A percentile compares a stretch with the other conserved stretches of the same genome.
Conservation (phyloP, 192 early-diverging fungal genomes). For the Coemansia sp. region DNA sequence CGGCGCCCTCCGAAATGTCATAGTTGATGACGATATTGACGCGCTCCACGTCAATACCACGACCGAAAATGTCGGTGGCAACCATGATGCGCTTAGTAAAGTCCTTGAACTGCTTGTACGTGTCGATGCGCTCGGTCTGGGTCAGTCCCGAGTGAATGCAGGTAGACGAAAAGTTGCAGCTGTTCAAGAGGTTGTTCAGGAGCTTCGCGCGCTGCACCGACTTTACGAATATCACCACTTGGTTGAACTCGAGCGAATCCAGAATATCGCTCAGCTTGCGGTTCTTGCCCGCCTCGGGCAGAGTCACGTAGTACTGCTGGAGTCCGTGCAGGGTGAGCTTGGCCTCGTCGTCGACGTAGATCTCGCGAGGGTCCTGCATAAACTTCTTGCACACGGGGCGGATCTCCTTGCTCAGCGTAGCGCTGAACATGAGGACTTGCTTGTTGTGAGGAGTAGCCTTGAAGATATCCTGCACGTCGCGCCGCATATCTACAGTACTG, state of each 20-base stretch:
- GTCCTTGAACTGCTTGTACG: constrained; percentile 94
- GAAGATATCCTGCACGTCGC: constrained; percentile 97
- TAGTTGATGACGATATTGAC: constrained; percentile 99
- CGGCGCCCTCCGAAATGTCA: constrained; percentile 88
- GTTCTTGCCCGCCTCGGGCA: constrained; percentile 87
- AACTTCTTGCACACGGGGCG: constrained; percentile 95
- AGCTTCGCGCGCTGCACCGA: constrained; percentile 82
- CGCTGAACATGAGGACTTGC: constrained; percentile 99
- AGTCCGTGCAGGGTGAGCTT: constrained; percentile 97
- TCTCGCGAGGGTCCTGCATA: constrained; percentile 96
- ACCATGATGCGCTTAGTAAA: constrained; percentile 94
- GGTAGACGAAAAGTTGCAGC: constrained; percentile 92
- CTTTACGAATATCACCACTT: constrained; percentile 96
- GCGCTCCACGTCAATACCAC: constrained; percentile 97
- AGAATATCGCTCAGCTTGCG: constrained; percentile 89
- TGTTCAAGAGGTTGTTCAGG: constrained; percentile 81
- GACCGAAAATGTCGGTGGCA: constrained; percentile 73
- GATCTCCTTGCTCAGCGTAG: constrained; percentile 91
- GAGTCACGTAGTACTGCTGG: constrained; percentile 89
- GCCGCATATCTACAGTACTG: constrained; percentile 81
- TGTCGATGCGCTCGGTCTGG: constrained; percentile 89
- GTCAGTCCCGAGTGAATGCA: constrained; percentile 88
- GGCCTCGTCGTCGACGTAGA: constrained; percentile 97
- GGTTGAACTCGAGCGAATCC: constrained; percentile 96
- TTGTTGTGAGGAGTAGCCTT: constrained; percentile 90